A percentile compares a stretch with the other conserved stretches of the same genome.
These are phyloP conservation scores for Talaromyces funiculosus DNA, from an alignment of 2,329 filamentous ascomycete genomes.

Conservation along the genomic window DNA sequence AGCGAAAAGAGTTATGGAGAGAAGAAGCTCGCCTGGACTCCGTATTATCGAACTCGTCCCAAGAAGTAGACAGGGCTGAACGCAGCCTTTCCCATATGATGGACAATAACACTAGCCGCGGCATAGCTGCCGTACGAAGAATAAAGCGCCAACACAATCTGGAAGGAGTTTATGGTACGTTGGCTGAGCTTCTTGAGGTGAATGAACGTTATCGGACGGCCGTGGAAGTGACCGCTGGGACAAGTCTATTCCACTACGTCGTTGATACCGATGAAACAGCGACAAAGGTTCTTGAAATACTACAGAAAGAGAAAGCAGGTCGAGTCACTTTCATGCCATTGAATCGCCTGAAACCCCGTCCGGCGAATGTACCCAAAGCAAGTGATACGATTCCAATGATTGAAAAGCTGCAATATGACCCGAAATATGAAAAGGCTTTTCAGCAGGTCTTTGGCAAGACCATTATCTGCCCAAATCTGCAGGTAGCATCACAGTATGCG, in stretches of 20 bases:
- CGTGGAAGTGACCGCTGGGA: conserved; percentile 86
- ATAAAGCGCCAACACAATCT: conserved; percentile 75
- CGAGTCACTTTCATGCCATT: conserved; percentile 93
- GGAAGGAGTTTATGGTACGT: conserved; percentile 81
- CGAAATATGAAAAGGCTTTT: conserved; percentile 75
- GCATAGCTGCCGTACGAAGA: conserved; percentile 77
- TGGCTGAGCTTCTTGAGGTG: conserved; percentile 89
- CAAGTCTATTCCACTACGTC: conserved; percentile 90
- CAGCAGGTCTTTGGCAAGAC: conserved; percentile 93
- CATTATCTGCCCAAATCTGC: conserved; percentile 85
- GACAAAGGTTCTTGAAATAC: conserved; percentile 68
- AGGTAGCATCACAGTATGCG: conserved; percentile 83
- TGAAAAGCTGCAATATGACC: conserved; percentile 74
- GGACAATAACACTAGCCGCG: conserved; percentile 80
- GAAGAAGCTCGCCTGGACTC: conserved; percentile 84
- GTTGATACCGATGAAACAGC: conserved; percentile 89
- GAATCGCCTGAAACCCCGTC: conserved; percentile 67
- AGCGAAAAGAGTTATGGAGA: conserved; percentile 79
- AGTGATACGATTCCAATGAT: conserved; percentile 84
- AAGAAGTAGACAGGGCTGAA: conserved; percentile 73
- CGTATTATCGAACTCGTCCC: conserved; percentile 66
- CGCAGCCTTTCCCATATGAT: conserved; percentile 74
- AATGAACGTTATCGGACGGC: conserved; percentile 79
- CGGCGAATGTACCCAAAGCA: conserved; percentile 72
- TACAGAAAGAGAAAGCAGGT: conserved; percentile 74